These are phyloP conservation scores for Phellinidium pouzarii DNA, from an alignment of 1,284 basidiomycete genomes.

Conservation along the genomic window DNA sequence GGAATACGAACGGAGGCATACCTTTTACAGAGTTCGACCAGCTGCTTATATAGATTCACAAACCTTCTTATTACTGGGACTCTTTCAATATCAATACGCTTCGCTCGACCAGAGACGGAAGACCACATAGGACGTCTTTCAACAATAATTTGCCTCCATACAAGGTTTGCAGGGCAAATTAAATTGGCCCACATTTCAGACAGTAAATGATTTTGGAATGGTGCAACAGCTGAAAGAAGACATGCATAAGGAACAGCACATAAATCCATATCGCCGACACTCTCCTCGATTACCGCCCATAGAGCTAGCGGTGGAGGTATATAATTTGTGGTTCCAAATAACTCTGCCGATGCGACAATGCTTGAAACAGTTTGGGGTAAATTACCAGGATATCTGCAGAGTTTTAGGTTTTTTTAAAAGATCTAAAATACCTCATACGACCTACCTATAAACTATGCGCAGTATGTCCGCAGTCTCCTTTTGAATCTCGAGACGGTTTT, in stretches of 20 bases:
- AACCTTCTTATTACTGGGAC: not conserved
- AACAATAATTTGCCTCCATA: not conserved
- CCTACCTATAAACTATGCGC: not conserved
- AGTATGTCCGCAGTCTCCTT: not conserved
- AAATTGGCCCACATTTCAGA: not conserved
- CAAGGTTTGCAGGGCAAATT: not conserved
- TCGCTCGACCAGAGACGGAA: not conserved
- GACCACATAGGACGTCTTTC: not conserved
- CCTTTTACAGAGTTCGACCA: not conserved
- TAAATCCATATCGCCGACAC: not conserved
- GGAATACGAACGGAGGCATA: not conserved
- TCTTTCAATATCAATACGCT: not conserved
- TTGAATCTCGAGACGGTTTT: not conserved
- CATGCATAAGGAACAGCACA: not conserved
- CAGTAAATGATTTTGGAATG: not conserved
- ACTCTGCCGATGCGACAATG: not conserved
- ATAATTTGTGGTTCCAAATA: not conserved
- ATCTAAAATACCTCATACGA: not conserved
- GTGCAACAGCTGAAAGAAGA: not conserved
- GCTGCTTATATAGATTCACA: not conserved
- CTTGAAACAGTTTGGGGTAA: not conserved
- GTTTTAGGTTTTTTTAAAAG: no score
- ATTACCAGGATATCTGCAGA: not conserved
- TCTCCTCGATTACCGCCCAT: not conserved
- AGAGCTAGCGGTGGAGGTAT: not conserved